These are phyloP conservation scores for Crepidotus variabilis DNA, from an alignment of 768 basidiomycete species.

Conservation along the genomic window DNA sequence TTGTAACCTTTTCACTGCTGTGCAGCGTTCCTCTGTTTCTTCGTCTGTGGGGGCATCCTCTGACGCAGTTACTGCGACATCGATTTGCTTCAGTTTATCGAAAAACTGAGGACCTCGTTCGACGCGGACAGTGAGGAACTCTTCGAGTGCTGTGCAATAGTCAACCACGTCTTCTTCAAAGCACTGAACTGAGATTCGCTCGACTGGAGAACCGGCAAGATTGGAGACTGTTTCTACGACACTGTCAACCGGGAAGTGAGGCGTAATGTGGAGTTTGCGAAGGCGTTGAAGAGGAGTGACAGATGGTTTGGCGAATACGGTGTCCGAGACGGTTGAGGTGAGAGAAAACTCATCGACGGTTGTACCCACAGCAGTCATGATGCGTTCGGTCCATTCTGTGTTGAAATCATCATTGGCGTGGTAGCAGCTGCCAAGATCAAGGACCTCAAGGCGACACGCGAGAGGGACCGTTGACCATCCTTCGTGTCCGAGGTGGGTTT, in stretches of 20 bases:
- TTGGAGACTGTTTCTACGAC: slow-evolving; percentile 57
- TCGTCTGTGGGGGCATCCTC: slow-evolving; percentile 24
- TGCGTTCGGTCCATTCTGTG: slow-evolving; percentile 51
- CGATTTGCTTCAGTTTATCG: slow-evolving; percentile 43
- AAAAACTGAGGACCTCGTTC: slow-evolving; percentile 48
- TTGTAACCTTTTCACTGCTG: slow-evolving; percentile 42
- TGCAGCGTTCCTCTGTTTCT: slow-evolving; percentile 32
- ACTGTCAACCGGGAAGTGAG: slow-evolving; percentile 58
- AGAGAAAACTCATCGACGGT: slow-evolving; percentile 55
- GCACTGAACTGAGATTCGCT: slow-evolving; percentile 53
- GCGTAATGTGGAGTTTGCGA: slow-evolving; percentile 54
- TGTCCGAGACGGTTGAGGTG: slow-evolving; percentile 40
- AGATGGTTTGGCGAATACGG: slow-evolving; percentile 37
- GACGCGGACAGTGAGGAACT: slow-evolving; percentile 50
- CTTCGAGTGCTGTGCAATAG: slow-evolving; percentile 50
- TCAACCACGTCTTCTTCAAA: slow-evolving; percentile 64
- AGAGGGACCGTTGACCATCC: slow-evolving; percentile 52
- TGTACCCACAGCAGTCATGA: slow-evolving; percentile 55
- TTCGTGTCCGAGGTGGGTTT: slow-evolving; percentile 67
- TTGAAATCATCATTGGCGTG: slow-evolving; percentile 52
- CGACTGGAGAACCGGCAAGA: slow-evolving; percentile 57
- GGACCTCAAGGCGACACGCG: slow-evolving; percentile 47
- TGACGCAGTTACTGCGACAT: slow-evolving; percentile 41
- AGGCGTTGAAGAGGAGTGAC: slow-evolving; percentile 46
- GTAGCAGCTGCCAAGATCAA: slow-evolving; percentile 56